Conservation (phyloP, 2,329 filamentous ascomycete genomes). For the Fusarium abutilonis region DNA sequence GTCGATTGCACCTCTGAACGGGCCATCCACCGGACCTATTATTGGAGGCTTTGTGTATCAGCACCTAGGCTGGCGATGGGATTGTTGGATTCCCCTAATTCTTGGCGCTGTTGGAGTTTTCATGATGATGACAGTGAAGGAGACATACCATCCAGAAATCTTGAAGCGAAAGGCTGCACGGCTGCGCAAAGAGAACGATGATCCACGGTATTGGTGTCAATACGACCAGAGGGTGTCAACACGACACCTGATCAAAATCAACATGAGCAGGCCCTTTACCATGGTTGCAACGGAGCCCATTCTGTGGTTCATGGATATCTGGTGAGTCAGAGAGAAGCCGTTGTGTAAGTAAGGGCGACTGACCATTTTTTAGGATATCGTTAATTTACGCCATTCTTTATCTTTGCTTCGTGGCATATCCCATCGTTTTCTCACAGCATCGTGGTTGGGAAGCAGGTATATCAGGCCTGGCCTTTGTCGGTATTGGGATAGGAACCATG, state of each 20-base stretch:
- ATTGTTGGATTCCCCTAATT: slow-evolving; percentile 83
- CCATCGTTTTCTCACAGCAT: slow-evolving; percentile 78
- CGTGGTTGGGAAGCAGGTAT: slow-evolving; percentile 81
- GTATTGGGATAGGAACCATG: slow-evolving; percentile 71
- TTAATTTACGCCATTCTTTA: slow-evolving; percentile 88
- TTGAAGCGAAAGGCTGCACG: slow-evolving; percentile 72
- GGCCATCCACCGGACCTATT: slow-evolving; percentile 56
- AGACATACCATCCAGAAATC: slow-evolving; percentile 80
- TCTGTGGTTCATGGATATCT: slow-evolving; percentile 72
- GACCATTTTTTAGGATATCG: slow-evolving; percentile 67
- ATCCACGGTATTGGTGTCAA: slow-evolving; percentile 79
- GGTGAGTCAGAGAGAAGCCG: slow-evolving; percentile 57
- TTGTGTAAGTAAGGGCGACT: background rate
- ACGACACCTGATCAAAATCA: slow-evolving; percentile 74
- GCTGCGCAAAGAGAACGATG: slow-evolving; percentile 73
- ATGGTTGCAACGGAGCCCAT: slow-evolving; percentile 87
- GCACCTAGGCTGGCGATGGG: slow-evolving; percentile 88
- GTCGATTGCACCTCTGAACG: slow-evolving; percentile 86
- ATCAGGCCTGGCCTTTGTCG: slow-evolving; percentile 81
- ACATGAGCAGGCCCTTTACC: slow-evolving; percentile 79
- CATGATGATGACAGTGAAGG: slow-evolving; percentile 69
- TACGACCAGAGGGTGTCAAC: slow-evolving; percentile 79
- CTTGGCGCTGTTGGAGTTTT: slow-evolving; percentile 70
- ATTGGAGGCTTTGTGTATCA: slow-evolving; percentile 80
- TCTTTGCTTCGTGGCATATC: slow-evolving; percentile 90